phyloP scores from a whole-genome alignment of 2,329 filamentous ascomycete species.

The Venturia oleaginea region DNA sequence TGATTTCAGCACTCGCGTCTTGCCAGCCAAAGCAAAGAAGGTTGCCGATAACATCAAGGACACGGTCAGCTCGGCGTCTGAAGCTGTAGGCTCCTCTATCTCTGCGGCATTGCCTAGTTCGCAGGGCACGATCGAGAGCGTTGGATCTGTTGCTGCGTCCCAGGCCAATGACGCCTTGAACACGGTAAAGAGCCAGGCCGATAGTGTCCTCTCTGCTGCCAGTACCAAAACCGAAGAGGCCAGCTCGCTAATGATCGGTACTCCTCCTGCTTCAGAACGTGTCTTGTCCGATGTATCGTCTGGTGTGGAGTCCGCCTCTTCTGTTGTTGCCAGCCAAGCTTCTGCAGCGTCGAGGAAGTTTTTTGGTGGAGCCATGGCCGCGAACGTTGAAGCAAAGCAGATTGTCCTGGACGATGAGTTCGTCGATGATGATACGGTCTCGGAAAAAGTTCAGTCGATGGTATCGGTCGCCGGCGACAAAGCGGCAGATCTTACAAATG shows the following conservation, averaged over 20 bases:
- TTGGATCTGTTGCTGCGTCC: constrained; percentile 22
- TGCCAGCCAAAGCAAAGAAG: constrained; percentile 47
- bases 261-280: constrained; percentile 19
- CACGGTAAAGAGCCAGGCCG: background rate
- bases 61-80: constrained; percentile 21
- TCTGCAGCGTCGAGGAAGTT: constrained; percentile 39
- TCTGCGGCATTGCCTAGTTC: background rate
- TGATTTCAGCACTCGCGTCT: constrained; percentile 63
- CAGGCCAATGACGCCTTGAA: background rate
- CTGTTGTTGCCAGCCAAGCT: constrained; percentile 5
- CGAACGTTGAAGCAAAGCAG: constrained; percentile 37
- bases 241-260: constrained; percentile 9
- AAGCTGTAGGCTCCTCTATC: constrained; percentile 18
- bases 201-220: constrained; percentile 21
- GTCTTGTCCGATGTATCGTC: constrained; percentile 16
- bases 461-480: constrained; percentile 10
- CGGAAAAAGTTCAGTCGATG: constrained; percentile 10
- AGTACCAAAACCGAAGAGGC: constrained; percentile 10
- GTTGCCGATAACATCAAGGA: constrained; percentile 25
- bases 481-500: constrained; percentile 9
- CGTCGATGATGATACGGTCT: constrained; percentile 7
- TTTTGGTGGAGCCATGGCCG: constrained; percentile 45
- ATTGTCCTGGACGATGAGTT: constrained; percentile 28
- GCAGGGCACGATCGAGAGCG: constrained; percentile 17
- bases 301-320: background rate